These are phyloP conservation scores for Umbelopsis vinacea DNA, from an alignment of 192 early-diverging fungal species.

Conservation along the genomic window DNA sequence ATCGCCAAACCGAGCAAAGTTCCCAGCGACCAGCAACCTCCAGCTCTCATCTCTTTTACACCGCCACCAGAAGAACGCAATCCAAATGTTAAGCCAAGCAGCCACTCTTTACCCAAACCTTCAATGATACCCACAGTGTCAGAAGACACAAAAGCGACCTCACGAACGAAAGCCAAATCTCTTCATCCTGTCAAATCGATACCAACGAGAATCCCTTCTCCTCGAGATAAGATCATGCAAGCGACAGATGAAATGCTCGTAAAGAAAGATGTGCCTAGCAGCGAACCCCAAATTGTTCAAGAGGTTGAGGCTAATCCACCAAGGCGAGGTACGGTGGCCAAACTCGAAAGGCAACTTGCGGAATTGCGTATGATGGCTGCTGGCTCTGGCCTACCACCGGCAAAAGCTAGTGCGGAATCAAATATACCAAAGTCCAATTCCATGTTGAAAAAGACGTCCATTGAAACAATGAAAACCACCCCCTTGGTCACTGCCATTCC, in stretches of 20 bases:
- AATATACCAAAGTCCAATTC: not conserved
- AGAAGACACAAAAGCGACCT: not conserved
- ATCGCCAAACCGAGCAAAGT: not conserved
- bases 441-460: conserved; percentile 1
- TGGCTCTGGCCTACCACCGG: not conserved
- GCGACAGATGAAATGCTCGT: not conserved
- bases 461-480: not conserved
- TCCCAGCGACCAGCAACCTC: not conserved
- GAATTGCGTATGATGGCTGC: conserved; percentile 24
- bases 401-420: not conserved
- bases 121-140: not conserved
- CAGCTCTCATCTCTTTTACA: not conserved
- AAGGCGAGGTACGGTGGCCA: conserved; percentile 33
- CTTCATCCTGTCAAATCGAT: not conserved
- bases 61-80: not conserved
- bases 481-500: not conserved
- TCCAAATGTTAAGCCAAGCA: not conserved
- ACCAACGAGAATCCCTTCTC: not conserved
- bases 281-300: not conserved
- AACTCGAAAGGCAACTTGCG: conserved; percentile 34
- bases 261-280: not conserved
- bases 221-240: not conserved
- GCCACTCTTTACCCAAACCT: not conserved
- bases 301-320: not conserved
- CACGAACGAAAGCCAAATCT: not conserved